Evolutionary conservation across 352 stramenopile genomes (phyloP), one percentile per base, ranked within the genome.

Genomic region (Globisporangium irregulare): DNA sequence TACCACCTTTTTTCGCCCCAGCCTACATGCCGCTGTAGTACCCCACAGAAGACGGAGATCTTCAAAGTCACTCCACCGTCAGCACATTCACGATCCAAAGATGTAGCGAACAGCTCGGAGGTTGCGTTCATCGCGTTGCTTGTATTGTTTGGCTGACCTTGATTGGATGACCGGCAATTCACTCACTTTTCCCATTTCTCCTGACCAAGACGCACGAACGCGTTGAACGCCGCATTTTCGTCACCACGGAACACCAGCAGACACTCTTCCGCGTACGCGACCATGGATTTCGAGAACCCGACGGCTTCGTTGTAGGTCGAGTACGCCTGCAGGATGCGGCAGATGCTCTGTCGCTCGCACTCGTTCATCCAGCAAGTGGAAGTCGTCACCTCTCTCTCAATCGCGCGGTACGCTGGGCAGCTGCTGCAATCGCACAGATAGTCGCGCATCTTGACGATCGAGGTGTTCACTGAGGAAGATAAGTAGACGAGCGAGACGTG

Each of bases 281-380:
- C 78, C 82, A 91, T 90, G 25, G 80, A 73, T 48, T 41, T n/a
- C 24, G 69, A 53, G 66, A 89, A 92, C 25, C 82, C 77, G 29
- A 85, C 59, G 38, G 79, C 73, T 74, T 92, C 83, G 61, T 89
- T 91, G 73, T 91, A 91, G 2, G 82, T 91, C 9, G 81, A 89
- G 66, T 86, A 93, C 0, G 83, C 82, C 59, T 90, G 83, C 32
- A 93, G 64, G 3, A 92, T 68, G 64, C 81, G 77, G 4, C 61
- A 81, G 25, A 87, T 74, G 25, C 78, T 87, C 6, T 68, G 58
- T 25, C 71, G 73, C 48, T 85, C 72, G 15, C 69, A 56, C 8
- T 71, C 61, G 20, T 64, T 75, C n/a, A 54, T 66, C 41, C 80
- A 82, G n/a, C 68, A 70, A 62, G 62, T 73, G 25, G 62, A 72